phyloP scores from a whole-genome alignment of 1,139 yeast species.

The Nakaseomyces delphensis region DNA sequence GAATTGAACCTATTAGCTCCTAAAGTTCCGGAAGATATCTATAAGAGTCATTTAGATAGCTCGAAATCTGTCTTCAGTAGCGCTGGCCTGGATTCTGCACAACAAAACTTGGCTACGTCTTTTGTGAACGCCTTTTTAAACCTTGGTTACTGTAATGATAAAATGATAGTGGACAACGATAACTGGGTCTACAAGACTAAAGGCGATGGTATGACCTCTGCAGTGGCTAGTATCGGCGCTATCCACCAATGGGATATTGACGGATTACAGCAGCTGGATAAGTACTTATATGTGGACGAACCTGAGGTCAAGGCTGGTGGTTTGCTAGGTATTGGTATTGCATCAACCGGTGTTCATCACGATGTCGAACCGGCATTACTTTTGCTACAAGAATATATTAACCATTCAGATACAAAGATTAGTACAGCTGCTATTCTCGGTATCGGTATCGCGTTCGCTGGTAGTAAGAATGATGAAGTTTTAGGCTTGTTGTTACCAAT shows the following conservation, averaged over 20 bases:
- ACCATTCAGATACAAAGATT: conserved; percentile 43
- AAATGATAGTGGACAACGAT: conserved; percentile 68
- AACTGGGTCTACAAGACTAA: conserved; percentile 90
- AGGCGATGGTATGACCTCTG: conserved; percentile 87
- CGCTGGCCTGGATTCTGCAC: conserved; percentile 77
- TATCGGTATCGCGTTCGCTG: conserved; percentile 91
- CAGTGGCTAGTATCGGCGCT: conserved; percentile 89
- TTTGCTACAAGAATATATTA: conserved; percentile 72
- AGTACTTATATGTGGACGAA: conserved; percentile 77
- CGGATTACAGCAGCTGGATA: conserved; percentile 85
- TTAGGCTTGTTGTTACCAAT: conserved; percentile 72
- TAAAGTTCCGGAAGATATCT: conserved; percentile 89
- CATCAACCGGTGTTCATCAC: conserved; percentile 91
- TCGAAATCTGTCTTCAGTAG: conserved; percentile 45
- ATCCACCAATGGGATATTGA: conserved; percentile 90
- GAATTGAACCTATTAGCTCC: conserved; percentile 86
- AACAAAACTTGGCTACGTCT: conserved; percentile 90
- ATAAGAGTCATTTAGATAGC: conserved; percentile 80
- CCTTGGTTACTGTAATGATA: conserved; percentile 84
- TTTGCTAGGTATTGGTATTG: conserved; percentile 86
- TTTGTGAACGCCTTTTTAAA: conserved; percentile 89
- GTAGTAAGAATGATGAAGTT: conserved; percentile 81
- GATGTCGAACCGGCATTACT: conserved; percentile 92
- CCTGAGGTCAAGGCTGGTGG: conserved; percentile 95
- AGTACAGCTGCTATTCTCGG: conserved; percentile 83